Evolutionary conservation across 371 early-diverging fungal genomes (phyloP).

Genomic region (Rhizopus delemar): DNA sequence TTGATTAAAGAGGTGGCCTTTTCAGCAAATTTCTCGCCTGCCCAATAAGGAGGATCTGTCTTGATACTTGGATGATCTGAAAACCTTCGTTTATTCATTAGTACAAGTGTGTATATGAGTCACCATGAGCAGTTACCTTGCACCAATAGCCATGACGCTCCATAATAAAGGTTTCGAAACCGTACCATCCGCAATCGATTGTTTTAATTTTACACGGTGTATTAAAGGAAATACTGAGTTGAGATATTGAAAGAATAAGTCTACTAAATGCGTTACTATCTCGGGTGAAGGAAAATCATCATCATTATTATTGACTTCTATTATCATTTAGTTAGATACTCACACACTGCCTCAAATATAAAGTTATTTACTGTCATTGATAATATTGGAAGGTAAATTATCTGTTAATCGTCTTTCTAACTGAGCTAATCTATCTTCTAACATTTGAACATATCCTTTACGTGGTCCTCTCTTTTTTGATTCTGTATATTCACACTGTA

Average conservation of each 20-base stretch:
- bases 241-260: conserved; percentile 59
- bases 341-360: neutral
- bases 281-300: conserved; percentile 50
- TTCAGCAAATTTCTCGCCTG: conserved; percentile 46
- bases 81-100: conserved; percentile 26
- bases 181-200: conserved; percentile 34
- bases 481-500: conserved; percentile 74
- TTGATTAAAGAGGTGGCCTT: conserved; percentile 47
- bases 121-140: conserved; percentile 29
- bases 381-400: neutral
- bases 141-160: conserved; percentile 49
- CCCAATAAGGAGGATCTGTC: conserved; percentile 50
- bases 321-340: neutral
- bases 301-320: neutral
- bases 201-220: conserved; percentile 43
- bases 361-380: neutral
- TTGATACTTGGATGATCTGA: conserved; percentile 47
- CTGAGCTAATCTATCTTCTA: conserved; percentile 70
- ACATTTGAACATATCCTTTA: conserved; percentile 74
- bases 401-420: conserved; percentile 60
- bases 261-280: conserved; percentile 55
- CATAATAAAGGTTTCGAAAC: conserved; percentile 45
- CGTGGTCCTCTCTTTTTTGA: conserved; percentile 80
- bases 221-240: conserved; percentile 60
- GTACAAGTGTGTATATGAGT: neutral